These are phyloP conservation scores for Colletotrichum chrysophilum DNA, from an alignment of 2,329 filamentous ascomycete species.

Conservation along the genomic window DNA sequence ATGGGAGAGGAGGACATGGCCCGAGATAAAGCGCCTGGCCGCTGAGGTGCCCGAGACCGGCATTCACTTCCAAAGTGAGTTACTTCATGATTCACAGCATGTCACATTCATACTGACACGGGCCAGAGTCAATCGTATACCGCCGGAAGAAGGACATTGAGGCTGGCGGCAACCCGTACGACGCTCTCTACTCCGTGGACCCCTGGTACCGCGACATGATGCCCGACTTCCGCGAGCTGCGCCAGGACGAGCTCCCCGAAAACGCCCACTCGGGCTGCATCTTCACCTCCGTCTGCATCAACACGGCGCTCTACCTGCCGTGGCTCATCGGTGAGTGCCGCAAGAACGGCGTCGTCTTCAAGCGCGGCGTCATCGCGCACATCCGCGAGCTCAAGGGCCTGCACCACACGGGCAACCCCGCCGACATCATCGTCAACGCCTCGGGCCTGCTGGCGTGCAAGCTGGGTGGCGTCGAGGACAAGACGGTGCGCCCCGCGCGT, in stretches of 20 bases:
- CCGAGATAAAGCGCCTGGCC: conserved; percentile 58
- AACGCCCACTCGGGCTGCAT: conserved; percentile 62
- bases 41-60: conserved; percentile 72
- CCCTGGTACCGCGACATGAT: conserved; percentile 79
- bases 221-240: conserved; percentile 71
- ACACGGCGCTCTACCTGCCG: conserved; percentile 74
- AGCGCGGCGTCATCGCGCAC: conserved; percentile 58
- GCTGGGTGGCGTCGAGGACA: conserved; percentile 72
- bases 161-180: conserved; percentile 67
- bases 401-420: conserved; percentile 63
- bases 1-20: conserved; percentile 66
- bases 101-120: conserved; percentile 38
- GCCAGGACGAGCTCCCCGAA: conserved; percentile 60
- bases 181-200: conserved; percentile 67
- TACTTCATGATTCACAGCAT: conserved; percentile 25
- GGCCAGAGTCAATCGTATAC: conserved; percentile 45
- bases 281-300: conserved; percentile 76
- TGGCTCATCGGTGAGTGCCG: conserved; percentile 72
- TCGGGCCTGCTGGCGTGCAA: conserved; percentile 70
- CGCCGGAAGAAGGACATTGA: conserved; percentile 63
- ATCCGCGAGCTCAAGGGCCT: conserved; percentile 63
- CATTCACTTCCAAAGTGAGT: conserved; percentile 70
- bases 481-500: conserved; percentile 66
- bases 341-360: conserved; percentile 62
- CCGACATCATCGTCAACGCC: conserved; percentile 72